Evolutionary conservation across 2,329 filamentous ascomycete genomes (phyloP), one percentile per base, ranked within the genome.

Genomic region (Colletotrichum sp.): DNA sequence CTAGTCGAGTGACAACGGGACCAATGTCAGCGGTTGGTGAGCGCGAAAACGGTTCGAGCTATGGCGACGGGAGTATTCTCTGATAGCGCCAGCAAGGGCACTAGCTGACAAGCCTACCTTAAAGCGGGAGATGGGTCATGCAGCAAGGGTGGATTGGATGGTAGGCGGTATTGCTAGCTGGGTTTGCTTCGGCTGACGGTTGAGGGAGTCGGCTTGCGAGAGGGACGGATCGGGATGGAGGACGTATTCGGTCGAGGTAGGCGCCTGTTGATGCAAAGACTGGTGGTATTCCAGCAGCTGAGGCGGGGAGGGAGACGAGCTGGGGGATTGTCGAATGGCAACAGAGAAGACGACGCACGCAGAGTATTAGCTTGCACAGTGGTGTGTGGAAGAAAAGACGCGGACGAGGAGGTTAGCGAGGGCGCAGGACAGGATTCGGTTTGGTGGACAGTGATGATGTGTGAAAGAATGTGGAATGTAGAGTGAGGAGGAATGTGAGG

Each of bases 141-240:
- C 71, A 69, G 74, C 70, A 76, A 69, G 64, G 69, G 61, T 67
- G 21, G 32, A 16, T 63, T 67, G 34, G 21, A 16, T 67, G 67
- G 28, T 67, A 13, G 32, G 70, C 26, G 57, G 43, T 64, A 30
- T 58, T 65, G 34, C 58, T 72, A 73, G 69, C 64, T 73, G 73
- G 48, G 48, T 32, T 15, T 30, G 48, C 21, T 52, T 52, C 43
- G 43, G 43, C 43, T 67, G 57, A 28, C 48, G 69, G 26, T 58
- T 61, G 55, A 34, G 66, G 24, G 30, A 64, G 30, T 24, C 26
- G 63, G 38, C 63, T 36, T 57, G 55, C 26, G n/a, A 55, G 73
- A 72, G 63, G 63, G 73, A 72, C 73, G 63, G 38, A 72, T 72
- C 71, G 63, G 69, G 57, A 57, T 48, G 57, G 38, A 68, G 24